Base-by-base conservation (phyloP, 257 asterid genomes). In the Capsicum chinense region DNA sequence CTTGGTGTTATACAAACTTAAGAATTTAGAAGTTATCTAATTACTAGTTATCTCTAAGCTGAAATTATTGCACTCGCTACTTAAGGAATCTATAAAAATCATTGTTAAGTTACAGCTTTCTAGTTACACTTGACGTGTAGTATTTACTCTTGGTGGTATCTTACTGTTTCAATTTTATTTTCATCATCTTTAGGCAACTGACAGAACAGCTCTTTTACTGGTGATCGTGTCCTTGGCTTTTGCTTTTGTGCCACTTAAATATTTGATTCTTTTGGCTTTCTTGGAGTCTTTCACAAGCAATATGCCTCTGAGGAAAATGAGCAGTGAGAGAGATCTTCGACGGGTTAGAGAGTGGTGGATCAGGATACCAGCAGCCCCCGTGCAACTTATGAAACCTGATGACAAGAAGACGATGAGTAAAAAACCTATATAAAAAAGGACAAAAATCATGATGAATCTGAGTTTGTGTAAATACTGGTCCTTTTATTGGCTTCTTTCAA, bases 341-440 rank as follows among this genome's bases (percentile, higher is more conserved):
- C 92, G 98, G 60, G 79, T 87, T 33, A 93, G 91, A 85, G 98
- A 95, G 84, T 95, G 98, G 98, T 95, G 98, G 98, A 85, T 73
- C 66, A 89, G 97, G 88, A 92, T 95, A 79, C 98, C 98, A 4
- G 98, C 98, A 37, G 98, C 98, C 86, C 97, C 98, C 0, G 95
- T 95, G 68, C 90, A 89, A 83, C 92, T 95, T 81, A 79, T 90
- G 6, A 93, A 91, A 86, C 84, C 83, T 1, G 95, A 93, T 58
- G 94, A 92, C 89, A 95, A 92, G 85, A 92, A 93, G 92, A 89
- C 91, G 87, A 88, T 90, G 87, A 90, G 3, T 37, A 52, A 44
- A n/a, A 78, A 16, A 47, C 14, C 57, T 42, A 35, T 64, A 64
- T 33, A 26, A 15, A 64, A 21, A 26, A 26, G 71, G 71, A 66